These are phyloP conservation scores for Pyrenophora seminiperda DNA, from an alignment of 2,329 filamentous ascomycete species.

Conservation along the genomic window DNA sequence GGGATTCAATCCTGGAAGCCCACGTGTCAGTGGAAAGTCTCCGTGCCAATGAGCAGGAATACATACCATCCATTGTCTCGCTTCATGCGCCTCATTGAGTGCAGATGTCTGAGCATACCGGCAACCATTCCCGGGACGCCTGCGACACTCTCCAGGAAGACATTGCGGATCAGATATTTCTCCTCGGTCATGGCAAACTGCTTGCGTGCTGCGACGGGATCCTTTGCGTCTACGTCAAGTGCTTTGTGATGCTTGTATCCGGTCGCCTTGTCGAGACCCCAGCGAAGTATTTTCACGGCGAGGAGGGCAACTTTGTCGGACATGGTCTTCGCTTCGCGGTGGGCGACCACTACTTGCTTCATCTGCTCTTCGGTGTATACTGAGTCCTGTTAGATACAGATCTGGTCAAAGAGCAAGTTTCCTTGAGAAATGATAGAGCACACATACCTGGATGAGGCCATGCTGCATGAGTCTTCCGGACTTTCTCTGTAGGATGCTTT, in stretches of 20 bases:
- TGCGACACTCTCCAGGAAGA: constrained; percentile 94
- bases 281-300: constrained; percentile 76
- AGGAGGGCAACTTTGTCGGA: constrained; percentile 81
- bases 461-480: constrained; percentile 54
- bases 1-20: constrained; percentile 77
- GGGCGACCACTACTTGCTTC: constrained; percentile 72
- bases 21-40: constrained; percentile 10
- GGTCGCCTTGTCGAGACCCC: constrained; percentile 79
- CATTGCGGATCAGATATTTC: constrained; percentile 87
- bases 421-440: background rate
- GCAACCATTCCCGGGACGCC: constrained; percentile 97
- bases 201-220: constrained; percentile 60
- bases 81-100: constrained; percentile 82
- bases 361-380: constrained; percentile 81
- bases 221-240: constrained; percentile 43
- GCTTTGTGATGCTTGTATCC: constrained; percentile 75
- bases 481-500: constrained; percentile 50
- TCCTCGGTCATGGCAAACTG: constrained; percentile 76
- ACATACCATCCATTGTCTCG: constrained; percentile 83
- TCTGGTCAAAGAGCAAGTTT: too few species aligned
- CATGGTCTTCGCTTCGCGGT: constrained; percentile 72
- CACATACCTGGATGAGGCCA: constrained; percentile 55
- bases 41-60: background rate
- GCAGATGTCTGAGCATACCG: constrained; percentile 88
- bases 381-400: constrained; percentile 29